Evolutionary conservation across 2,329 filamentous ascomycete genomes (phyloP).

Genomic region (Albifimbria verrucaria): DNA sequence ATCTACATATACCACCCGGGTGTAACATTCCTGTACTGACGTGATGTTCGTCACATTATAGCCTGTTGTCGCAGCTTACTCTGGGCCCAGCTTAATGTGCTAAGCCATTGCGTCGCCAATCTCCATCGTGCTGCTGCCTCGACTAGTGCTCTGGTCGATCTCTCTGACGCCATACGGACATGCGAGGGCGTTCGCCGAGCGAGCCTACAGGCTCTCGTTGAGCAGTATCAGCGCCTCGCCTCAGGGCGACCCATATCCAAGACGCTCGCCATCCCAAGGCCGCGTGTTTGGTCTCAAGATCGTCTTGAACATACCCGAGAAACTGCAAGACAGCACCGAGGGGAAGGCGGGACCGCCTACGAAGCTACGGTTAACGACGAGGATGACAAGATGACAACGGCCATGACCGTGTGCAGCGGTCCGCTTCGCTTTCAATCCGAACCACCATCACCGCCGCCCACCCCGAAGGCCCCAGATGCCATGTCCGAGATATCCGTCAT

Average conservation of each 20-base stretch:
- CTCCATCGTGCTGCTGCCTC: constrained; percentile 20
- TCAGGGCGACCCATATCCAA: constrained; percentile 24
- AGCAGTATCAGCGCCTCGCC: constrained; percentile 33
- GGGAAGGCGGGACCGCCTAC: not conserved
- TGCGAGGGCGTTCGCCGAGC: constrained; percentile 30
- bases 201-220: constrained; percentile 28
- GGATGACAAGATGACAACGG: constrained; percentile 14
- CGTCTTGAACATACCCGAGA: not conserved
- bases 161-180: constrained; percentile 27
- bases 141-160: constrained; percentile 22
- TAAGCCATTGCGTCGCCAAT: constrained; percentile 18
- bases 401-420: constrained; percentile 19
- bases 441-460: constrained; percentile 29
- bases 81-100: constrained; percentile 21
- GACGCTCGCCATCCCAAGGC: constrained; percentile 19
- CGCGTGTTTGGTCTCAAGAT: not conserved
- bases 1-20: no score
- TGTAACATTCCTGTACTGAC: no score
- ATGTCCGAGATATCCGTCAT: not conserved
- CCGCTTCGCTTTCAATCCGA: constrained; percentile 20
- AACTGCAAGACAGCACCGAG: constrained; percentile 8
- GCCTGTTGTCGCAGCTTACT: constrained; percentile 24
- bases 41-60: not conserved
- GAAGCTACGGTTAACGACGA: constrained; percentile 14
- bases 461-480: constrained; percentile 15